Conservation (phyloP, 2,329 filamentous ascomycete genomes). For the Thelonectria discophora region DNA sequence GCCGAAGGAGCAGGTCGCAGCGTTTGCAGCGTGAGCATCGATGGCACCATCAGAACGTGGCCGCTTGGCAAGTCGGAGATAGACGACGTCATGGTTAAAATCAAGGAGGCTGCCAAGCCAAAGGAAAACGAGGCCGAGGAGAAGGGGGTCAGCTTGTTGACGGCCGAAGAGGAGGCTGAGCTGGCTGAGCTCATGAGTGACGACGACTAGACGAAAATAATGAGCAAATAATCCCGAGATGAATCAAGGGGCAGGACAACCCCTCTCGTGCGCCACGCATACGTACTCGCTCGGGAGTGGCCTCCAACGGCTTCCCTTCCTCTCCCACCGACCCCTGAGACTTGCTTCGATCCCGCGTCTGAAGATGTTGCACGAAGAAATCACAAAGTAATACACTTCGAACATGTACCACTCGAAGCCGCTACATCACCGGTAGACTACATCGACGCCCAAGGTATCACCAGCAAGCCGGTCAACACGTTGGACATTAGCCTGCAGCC, state of each 20-base stretch:
- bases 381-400: neutral
- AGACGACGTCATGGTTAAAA: constrained; percentile 59
- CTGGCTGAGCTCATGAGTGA: constrained; percentile 86
- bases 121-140: constrained; percentile 59
- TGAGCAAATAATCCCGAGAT: neutral
- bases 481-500: neutral
- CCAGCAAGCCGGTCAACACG: constrained; percentile 4
- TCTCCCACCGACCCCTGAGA: constrained; percentile 10
- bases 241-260: neutral
- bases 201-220: constrained; percentile 60
- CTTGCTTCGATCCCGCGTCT: neutral
- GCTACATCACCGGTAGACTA: too few relatives aligned
- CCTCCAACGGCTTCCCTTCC: constrained; percentile 10
- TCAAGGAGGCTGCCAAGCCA: constrained; percentile 58
- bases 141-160: constrained; percentile 65
- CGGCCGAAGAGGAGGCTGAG: constrained; percentile 91
- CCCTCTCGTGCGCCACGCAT: neutral
- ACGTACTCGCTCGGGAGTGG: neutral
- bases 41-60: constrained; percentile 89
- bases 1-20: constrained; percentile 49
- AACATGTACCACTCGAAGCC: constrained; percentile 19
- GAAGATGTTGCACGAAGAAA: neutral
- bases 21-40: constrained; percentile 86
- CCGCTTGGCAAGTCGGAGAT: constrained; percentile 70
- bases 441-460: constrained; percentile 9